Conservation (phyloP, 1,139 yeast species). For the Hansenula anomala region DNA sequence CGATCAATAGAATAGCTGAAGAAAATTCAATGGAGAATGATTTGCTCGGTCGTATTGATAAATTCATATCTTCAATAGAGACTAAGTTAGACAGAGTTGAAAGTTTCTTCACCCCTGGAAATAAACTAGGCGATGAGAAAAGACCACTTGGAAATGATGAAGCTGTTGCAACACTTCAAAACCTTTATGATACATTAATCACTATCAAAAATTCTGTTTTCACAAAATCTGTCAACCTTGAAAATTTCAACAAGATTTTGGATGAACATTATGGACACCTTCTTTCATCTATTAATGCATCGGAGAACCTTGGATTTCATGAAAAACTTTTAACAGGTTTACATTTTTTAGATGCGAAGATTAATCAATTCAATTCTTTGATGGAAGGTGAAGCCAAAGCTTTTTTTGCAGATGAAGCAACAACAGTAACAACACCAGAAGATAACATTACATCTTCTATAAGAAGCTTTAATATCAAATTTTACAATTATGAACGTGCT, state of each 20-base stretch:
- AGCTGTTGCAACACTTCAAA: slow-evolving; percentile 18
- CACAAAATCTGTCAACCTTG: slow-evolving; percentile 30
- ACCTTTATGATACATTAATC: slow-evolving; percentile 26
- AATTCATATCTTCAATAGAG: slow-evolving; percentile 50
- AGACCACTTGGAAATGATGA: slow-evolving; percentile 16
- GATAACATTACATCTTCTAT: slow-evolving; percentile 20
- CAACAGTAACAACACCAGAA: not conserved
- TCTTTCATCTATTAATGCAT: slow-evolving; percentile 24
- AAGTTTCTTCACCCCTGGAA: slow-evolving; percentile 38
- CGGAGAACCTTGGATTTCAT: slow-evolving; percentile 20
- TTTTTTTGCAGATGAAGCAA: slow-evolving; percentile 9
- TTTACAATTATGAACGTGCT: slow-evolving; percentile 60
- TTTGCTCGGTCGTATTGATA: slow-evolving; percentile 46
- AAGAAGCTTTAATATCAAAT: slow-evolving; percentile 32
- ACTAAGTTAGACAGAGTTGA: slow-evolving; percentile 47
- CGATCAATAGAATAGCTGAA: slow-evolving; percentile 18
- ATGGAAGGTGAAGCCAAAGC: slow-evolving; percentile 26
- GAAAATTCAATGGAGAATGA: slow-evolving; percentile 40
- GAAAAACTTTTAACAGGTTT: slow-evolving; percentile 48
- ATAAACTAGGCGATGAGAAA: slow-evolving; percentile 3
- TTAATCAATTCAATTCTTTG: slow-evolving; percentile 45
- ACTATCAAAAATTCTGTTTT: slow-evolving; percentile 21
- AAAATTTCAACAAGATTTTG: slow-evolving; percentile 42
- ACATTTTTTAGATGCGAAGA: slow-evolving; percentile 52
- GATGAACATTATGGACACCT: slow-evolving; percentile 53